Base-by-base conservation (phyloP, 139 green algal species). In the Tetraselmis chui region DNA sequence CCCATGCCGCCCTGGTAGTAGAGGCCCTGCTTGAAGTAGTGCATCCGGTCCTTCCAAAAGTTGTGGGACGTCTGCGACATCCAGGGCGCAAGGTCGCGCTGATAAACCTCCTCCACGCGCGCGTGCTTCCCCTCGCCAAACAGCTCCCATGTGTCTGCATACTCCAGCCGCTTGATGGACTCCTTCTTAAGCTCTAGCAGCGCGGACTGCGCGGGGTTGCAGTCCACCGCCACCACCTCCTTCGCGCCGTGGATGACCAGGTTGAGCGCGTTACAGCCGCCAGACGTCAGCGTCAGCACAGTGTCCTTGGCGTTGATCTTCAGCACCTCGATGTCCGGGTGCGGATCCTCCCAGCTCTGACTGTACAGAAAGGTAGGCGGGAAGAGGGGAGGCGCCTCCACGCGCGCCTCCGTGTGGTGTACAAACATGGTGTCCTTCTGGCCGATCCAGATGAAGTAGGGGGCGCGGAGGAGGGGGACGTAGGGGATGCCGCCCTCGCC, bases 361-460 rank as follows among this genome's bases (percentile, higher is more conserved):
- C 92, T 98, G 95, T 99, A 99, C 29, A 99, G 92, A 88, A 99
- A 99, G 28, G 96, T 98, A 28, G 95, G 93, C 23, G 96, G 96
- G 86, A 99, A 99, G 79, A 94, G 83, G 0, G 93, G 85, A 0
- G 95, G 95, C 0, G 92, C 90, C 88, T 97, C 93, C 77, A 93
- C 92, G 45, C 45, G 45, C 5, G 45, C 45, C 59, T 87, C 31
- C 11, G 2, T 81, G 28, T 67, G 28, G 28, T 82, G 22, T 27
- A 59, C 23, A 74, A 27, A 83, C 74, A 75, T 80, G 31, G 31
- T 30, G 31, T 82, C 78, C 81, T 83, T 28, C 79, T 84, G 86
- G 23, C 96, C 96, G 0, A 99, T 74, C 95, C 95, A 98, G 1
- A 96, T 91, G 86, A 97, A 99, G 88, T 92, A 99, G 31, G 96